Evolutionary conservation across 345 rosid species (phyloP).

Genomic region (Reutealis trisperma): DNA sequence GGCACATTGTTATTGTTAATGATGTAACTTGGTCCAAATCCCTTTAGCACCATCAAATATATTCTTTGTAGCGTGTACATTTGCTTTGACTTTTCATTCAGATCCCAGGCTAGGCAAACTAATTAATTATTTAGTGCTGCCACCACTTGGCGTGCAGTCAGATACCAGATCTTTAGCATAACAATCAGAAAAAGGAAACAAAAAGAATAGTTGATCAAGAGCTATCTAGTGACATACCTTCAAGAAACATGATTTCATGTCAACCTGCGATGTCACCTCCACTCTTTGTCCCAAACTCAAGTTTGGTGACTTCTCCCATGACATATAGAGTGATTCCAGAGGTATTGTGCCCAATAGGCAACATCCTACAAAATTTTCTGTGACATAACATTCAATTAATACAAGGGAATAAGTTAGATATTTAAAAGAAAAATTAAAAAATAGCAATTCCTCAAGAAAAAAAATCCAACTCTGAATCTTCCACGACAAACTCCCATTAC

Average conservation of each 20-base stretch:
- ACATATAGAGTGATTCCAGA: constrained; percentile 59
- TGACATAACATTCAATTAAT: constrained; percentile 21
- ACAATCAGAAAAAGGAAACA: neutral
- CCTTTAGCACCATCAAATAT: neutral
- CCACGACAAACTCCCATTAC: neutral
- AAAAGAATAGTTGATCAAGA: neutral
- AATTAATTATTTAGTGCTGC: neutral
- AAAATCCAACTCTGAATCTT: neutral
- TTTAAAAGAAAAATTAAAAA: neutral
- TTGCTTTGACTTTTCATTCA: neutral
- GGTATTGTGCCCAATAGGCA: constrained; percentile 81
- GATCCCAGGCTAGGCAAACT: neutral
- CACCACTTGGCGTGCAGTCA: neutral
- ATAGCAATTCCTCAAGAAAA: neutral
- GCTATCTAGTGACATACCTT: constrained; percentile 54
- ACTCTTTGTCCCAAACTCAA: constrained; percentile 81
- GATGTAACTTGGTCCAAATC: neutral
- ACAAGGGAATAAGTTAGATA: constrained; percentile 3
- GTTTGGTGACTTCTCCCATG: constrained; percentile 83
- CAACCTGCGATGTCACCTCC: constrained; percentile 63
- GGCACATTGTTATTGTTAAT: neutral
- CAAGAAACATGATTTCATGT: constrained; percentile 72
- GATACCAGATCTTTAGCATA: neutral
- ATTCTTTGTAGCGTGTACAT: neutral
- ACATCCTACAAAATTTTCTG: constrained; percentile 84